Conservation (phyloP, 768 basidiomycete genomes). For the Kwoniella sp. region DNA sequence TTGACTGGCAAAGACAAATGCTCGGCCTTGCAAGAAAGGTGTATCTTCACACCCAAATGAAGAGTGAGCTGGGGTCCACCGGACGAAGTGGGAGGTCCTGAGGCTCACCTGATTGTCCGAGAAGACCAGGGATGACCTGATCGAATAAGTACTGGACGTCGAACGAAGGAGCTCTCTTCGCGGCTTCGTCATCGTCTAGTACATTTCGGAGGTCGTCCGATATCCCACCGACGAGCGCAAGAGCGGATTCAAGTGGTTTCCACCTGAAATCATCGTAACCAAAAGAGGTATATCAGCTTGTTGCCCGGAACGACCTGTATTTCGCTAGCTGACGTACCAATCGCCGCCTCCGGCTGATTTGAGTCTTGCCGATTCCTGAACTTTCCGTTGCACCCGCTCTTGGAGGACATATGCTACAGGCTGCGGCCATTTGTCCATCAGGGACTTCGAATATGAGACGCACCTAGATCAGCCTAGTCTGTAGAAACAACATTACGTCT, state of each 20-base stretch:
- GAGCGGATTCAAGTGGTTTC: constrained; percentile 82
- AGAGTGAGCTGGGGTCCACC: constrained; percentile 60
- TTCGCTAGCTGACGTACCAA: constrained; percentile 62
- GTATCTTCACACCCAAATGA: constrained; percentile 64
- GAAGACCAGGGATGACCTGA: constrained; percentile 74
- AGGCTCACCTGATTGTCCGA: constrained; percentile 69
- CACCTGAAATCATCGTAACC: constrained; percentile 66
- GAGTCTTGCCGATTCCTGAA: constrained; percentile 64
- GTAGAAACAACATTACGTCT: too few species aligned
- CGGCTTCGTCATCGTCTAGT: constrained; percentile 73
- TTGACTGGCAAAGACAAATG: constrained; percentile 91
- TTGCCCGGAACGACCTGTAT: not conserved
- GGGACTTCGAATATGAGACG: constrained; percentile 35
- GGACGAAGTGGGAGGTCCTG: too few species aligned
- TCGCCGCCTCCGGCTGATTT: constrained; percentile 64
- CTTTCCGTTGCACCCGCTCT: constrained; percentile 62
- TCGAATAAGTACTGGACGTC: constrained; percentile 76
- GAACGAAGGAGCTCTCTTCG: constrained; percentile 67
- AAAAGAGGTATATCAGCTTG: not conserved
- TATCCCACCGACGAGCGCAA: constrained; percentile 80
- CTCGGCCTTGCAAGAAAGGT: constrained; percentile 92
- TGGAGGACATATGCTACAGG: constrained; percentile 61
- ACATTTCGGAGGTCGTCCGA: constrained; percentile 74
- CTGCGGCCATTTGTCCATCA: constrained; percentile 55
- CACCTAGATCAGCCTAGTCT: not conserved